Conservation (phyloP, 2,329 filamentous ascomycete genomes). For the Diatrype stigma region DNA sequence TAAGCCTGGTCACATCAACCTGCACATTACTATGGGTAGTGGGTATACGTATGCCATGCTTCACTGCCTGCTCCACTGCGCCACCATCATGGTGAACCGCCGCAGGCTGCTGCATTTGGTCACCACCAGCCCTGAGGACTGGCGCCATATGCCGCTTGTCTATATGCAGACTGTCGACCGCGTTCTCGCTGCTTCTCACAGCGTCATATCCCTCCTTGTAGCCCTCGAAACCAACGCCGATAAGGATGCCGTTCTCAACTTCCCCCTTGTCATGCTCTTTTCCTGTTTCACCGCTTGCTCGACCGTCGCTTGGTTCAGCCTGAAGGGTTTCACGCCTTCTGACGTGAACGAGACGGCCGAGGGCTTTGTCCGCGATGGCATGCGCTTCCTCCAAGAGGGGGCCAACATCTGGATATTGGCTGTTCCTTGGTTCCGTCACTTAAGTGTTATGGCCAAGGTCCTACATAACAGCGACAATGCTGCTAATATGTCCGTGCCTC, state of each 20-base stretch:
- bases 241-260: conserved; percentile 55
- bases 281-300: conserved; percentile 58
- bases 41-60: conserved; percentile 61
- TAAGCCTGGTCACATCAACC: conserved; percentile 56
- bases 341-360: conserved; percentile 55
- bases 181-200: conserved; percentile 56
- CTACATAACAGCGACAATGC: conserved; percentile 48
- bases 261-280: conserved; percentile 62
- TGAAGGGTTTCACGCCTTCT: conserved; percentile 54
- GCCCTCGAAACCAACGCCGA: conserved; percentile 53
- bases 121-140: conserved; percentile 47
- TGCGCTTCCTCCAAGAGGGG: conserved; percentile 56
- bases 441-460: conserved; percentile 59
- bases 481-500: conserved; percentile 25
- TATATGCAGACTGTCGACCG: conserved; percentile 50
- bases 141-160: conserved; percentile 45
- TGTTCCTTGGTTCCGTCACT: conserved; percentile 55
- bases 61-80: conserved; percentile 57
- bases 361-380: conserved; percentile 53
- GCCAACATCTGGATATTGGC: conserved; percentile 58
- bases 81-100: conserved; percentile 57
- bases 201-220: conserved; percentile 51
- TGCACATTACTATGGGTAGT: conserved; percentile 62
- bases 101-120: conserved; percentile 56
- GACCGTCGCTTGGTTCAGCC: conserved; percentile 58